These are phyloP conservation scores for Ganoderma leucocontextum DNA, from an alignment of 1,284 basidiomycete genomes.

Conservation along the genomic window DNA sequence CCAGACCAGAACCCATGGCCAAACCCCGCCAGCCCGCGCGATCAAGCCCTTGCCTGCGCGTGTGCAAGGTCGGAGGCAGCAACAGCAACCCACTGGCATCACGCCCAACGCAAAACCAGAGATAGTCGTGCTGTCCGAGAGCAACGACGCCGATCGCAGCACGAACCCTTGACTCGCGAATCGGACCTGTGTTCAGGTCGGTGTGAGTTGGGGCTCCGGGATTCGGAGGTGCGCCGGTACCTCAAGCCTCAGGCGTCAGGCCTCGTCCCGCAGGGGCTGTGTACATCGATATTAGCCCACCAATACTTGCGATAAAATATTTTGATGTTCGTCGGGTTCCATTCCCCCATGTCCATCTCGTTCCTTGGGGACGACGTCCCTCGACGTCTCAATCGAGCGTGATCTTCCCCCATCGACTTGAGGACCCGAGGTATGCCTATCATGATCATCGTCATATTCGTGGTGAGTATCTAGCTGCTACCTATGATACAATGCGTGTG, in stretches of 20 bases:
- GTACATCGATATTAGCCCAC: background rate
- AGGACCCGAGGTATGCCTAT: background rate
- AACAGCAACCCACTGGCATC: background rate
- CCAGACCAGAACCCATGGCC: background rate
- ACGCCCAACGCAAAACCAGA: slow-evolving; percentile 21
- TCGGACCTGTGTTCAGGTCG: background rate
- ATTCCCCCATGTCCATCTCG: background rate
- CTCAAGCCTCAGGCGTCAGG: background rate
- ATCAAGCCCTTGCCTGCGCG: slow-evolving; percentile 39
- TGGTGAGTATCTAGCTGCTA: background rate
- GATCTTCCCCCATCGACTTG: background rate
- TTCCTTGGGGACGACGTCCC: background rate
- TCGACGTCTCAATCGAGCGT: background rate
- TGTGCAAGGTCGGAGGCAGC: slow-evolving; percentile 21
- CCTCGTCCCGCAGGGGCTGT: background rate
- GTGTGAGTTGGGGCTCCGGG: too few relatives aligned
- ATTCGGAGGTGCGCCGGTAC: background rate
- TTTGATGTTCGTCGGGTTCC: background rate
- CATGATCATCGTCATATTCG: slow-evolving; percentile 3
- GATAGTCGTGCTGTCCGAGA: slow-evolving; percentile 37
- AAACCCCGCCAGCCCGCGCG: slow-evolving; percentile 30
- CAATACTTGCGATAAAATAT: background rate
- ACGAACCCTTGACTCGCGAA: background rate
- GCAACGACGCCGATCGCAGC: slow-evolving; percentile 4
- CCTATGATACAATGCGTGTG: slow-evolving; percentile 11